Conservation (phyloP, 2,329 filamentous ascomycete species). For the Fusarium abutilonis region DNA sequence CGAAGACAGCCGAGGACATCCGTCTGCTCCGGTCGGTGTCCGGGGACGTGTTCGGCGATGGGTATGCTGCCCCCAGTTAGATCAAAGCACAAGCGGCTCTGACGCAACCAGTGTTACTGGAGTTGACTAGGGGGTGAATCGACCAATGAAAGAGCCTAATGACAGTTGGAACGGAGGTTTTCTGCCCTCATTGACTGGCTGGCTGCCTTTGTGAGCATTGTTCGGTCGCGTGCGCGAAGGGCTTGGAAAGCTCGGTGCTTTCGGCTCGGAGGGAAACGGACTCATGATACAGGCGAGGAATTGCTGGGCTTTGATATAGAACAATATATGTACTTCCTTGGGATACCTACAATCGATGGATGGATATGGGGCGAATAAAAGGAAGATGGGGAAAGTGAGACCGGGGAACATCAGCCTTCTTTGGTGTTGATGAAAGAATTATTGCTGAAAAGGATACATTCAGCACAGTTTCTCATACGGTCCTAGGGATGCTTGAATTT, state of each 20-base stretch:
- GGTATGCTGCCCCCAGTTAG: slow-evolving; percentile 22
- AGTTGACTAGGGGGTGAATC: slow-evolving; percentile 6
- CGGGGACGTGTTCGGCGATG: slow-evolving; percentile 42
- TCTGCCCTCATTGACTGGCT: slow-evolving; percentile 25
- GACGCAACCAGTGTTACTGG: slow-evolving; percentile 37
- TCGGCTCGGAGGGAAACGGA: slow-evolving; percentile 22
- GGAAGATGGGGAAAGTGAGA: slow-evolving; percentile 1
- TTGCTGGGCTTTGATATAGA: not conserved
- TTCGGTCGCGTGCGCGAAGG: slow-evolving; percentile 22
- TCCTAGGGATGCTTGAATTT: slow-evolving; percentile 10
- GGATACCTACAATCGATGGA: not conserved
- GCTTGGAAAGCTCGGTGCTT: slow-evolving; percentile 24
- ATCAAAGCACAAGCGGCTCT: slow-evolving; percentile 24
- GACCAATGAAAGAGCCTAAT: slow-evolving; percentile 34
- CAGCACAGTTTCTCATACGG: slow-evolving; percentile 39
- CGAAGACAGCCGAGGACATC: slow-evolving; percentile 41
- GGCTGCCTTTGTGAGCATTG: not conserved
- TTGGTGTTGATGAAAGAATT: not conserved
- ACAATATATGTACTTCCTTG: not conserved
- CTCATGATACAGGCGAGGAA: slow-evolving; percentile 20
- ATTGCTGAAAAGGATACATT: slow-evolving; percentile 22
- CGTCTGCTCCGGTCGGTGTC: slow-evolving; percentile 44
- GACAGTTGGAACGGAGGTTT: slow-evolving; percentile 35
- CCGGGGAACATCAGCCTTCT: too few relatives aligned
- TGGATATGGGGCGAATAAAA: slow-evolving; percentile 19